phyloP scores from a whole-genome alignment of 1,284 basidiomycete genomes.

The Rhodotorula sp. region DNA sequence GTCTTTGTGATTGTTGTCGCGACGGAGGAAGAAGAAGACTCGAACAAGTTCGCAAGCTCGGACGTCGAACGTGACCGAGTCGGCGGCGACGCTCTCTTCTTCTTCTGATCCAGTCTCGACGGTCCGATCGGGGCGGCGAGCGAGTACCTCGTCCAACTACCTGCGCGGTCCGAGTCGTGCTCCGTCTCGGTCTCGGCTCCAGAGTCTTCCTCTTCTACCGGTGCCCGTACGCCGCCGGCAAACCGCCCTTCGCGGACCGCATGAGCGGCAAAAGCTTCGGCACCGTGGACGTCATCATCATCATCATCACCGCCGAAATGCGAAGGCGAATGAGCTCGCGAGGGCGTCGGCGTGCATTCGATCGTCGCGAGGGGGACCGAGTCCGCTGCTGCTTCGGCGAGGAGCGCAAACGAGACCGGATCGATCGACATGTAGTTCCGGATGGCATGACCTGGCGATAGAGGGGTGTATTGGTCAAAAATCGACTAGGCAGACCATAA shows the following conservation, averaged over 20 bases:
- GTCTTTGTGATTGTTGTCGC: neutral
- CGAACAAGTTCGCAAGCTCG: neutral
- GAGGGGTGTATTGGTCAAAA: too few species aligned
- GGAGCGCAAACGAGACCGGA: slow-evolving; percentile 1
- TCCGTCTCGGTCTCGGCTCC: slow-evolving; percentile 20
- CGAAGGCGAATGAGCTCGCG: neutral
- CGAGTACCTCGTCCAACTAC: neutral
- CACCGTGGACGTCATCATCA: neutral
- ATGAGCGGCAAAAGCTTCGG: neutral
- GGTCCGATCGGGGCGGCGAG: neutral
- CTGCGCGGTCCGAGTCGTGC: neutral
- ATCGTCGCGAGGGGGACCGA: neutral
- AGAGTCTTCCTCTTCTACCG: neutral
- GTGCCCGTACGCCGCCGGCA: neutral
- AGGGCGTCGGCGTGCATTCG: slow-evolving; percentile 1
- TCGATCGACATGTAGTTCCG: slow-evolving; percentile 17
- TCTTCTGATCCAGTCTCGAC: too few species aligned
- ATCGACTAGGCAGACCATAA: too few species aligned
- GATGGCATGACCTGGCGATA: slow-evolving; percentile 4
- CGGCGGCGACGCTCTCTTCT: neutral
- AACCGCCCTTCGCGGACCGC: neutral
- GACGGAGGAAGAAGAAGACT: neutral
- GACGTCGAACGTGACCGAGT: slow-evolving; percentile 5
- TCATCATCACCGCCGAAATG: too few species aligned
- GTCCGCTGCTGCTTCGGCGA: neutral